These are phyloP conservation scores for Saccharomyces pastorianus DNA, from an alignment of 1,139 yeast genomes.

Conservation along the genomic window DNA sequence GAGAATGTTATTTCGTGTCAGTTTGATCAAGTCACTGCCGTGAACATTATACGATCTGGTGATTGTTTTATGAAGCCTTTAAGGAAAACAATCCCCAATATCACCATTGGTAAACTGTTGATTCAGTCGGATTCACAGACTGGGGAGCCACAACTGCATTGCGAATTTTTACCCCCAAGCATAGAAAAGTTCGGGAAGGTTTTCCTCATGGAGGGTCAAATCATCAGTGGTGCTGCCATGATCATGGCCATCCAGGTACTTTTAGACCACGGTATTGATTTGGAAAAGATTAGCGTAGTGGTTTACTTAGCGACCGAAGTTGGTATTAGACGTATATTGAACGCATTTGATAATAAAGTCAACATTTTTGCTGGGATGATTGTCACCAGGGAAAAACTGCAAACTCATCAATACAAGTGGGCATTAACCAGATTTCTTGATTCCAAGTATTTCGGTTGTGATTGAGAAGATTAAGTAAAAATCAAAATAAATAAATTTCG, in stretches of 20 bases:
- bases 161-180: conserved; percentile 48
- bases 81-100: conserved; percentile 66
- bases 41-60: conserved; percentile 81
- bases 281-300: conserved; percentile 58
- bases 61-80: conserved; percentile 81
- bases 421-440: conserved; percentile 69
- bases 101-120: conserved; percentile 70
- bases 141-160: conserved; percentile 90
- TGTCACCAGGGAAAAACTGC: conserved; percentile 34
- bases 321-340: conserved; percentile 66
- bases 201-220: conserved; percentile 75
- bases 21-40: conserved; percentile 52
- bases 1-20: conserved; percentile 37
- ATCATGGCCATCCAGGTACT: conserved; percentile 90
- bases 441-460: conserved; percentile 62
- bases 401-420: conserved; percentile 33
- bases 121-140: conserved; percentile 83
- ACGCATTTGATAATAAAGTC: conserved; percentile 60
- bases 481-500: neutral
- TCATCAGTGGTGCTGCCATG: conserved; percentile 87
- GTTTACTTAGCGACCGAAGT: conserved; percentile 71
- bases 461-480: conserved; percentile 1
- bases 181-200: conserved; percentile 39
- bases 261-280: conserved; percentile 67
- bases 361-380: conserved; percentile 63